Evolutionary conservation across 1,139 yeast species (phyloP), one percentile per base, ranked within the genome.

Genomic region (Geotrichum europaeum): DNA sequence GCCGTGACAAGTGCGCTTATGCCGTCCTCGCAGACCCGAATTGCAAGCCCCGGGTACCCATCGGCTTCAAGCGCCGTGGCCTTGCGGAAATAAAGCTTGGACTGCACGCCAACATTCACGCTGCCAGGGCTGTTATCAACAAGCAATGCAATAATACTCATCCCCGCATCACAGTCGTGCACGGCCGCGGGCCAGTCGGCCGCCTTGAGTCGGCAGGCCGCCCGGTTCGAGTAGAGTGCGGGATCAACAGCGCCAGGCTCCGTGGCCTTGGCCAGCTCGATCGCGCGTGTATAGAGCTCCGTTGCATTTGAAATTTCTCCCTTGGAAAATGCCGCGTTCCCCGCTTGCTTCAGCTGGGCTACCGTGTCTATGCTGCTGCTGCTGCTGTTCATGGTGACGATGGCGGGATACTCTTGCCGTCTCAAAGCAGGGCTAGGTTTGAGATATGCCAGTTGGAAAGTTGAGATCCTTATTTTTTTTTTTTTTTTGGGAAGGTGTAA

Each of bases 171-270:
- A 64, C 89, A 82, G 66, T 84, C 87, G 20, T 72, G 68, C 2
- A 81, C 68, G 0, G 89, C 91, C 28, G 80, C 73, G 2, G 71
- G 68, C 79, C 80, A 86, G 45, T 80, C 78, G 3, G 75, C 69
- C 2, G 85, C 71, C 64, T 86, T 84, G 58, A 88, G 72, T 64
- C 81, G 79, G 53, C 90, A 79, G 73, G 96, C 96, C 25, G 97
- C 97, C 72, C 96, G 83, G 76, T 91, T 91, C 32, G 96, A 89
- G 63, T 82, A 83, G 72, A 85, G 90, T 15, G 89, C 89, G 3
- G 87, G 87, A 67, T 87, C 84, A 3, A 75, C 68, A 1, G 82
- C 78, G 66, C 84, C 86, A 40, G 20, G 20, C 18, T n/a, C 47
- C n/a, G 34, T n/a, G 9, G 25, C 15, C 22, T 47, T 28, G 15